These are phyloP conservation scores for Cyclotella choctawhatcheeana DNA, from an alignment of 108 stramenopile genomes.

Conservation along the genomic window DNA sequence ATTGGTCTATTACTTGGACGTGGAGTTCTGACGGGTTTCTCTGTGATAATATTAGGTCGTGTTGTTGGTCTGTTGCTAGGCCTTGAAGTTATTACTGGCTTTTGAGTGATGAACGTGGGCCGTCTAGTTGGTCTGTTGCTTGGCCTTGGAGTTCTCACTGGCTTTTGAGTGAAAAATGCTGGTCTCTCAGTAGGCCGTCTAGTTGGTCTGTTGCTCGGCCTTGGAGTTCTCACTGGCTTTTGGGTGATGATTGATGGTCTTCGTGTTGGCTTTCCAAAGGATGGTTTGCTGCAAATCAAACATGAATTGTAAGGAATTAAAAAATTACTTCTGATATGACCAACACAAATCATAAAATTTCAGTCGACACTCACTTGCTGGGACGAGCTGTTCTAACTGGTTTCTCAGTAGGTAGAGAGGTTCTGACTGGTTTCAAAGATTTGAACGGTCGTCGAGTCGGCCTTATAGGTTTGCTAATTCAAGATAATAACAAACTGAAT, in stretches of 20 bases:
- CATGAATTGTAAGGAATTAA: neutral
- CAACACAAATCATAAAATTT: neutral
- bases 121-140: neutral
- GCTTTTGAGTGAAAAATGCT: neutral
- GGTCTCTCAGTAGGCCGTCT: neutral
- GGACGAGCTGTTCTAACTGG: neutral
- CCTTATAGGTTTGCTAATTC: too few relatives aligned
- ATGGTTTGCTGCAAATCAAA: neutral
- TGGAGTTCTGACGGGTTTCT: neutral
- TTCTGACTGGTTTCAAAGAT: neutral
- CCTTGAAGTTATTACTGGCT: neutral
- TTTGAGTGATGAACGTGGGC: neutral
- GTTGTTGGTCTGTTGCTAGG: neutral
- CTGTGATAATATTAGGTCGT: too few relatives aligned
- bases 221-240: neutral
- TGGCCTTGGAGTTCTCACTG: neutral
- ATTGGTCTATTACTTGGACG: neutral
- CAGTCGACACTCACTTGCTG: neutral
- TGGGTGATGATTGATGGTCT: neutral
- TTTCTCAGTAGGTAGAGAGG: neutral
- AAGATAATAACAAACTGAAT: too few relatives aligned
- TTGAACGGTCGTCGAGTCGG: neutral
- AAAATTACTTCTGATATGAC: neutral
- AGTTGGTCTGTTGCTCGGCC: neutral
- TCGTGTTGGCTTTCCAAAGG: neutral